Percentiles rank a stretch among this genome's conserved stretches.
These are phyloP conservation scores for Sporothrix brasiliensis DNA, from an alignment of 2,329 filamentous ascomycete genomes.

Conservation along the genomic window DNA sequence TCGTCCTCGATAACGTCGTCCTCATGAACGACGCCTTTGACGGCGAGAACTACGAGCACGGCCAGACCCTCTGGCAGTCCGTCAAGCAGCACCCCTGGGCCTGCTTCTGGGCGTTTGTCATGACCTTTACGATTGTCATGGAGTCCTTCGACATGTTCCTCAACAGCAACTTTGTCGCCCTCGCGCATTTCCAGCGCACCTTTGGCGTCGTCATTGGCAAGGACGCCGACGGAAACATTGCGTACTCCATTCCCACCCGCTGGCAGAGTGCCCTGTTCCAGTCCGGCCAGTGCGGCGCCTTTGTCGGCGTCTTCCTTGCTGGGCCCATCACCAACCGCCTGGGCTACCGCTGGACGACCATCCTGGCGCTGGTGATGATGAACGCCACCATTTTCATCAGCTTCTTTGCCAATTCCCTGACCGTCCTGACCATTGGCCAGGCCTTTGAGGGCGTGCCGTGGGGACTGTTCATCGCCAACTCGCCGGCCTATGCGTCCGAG, in stretches of 20 bases:
- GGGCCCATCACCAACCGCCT: slow-evolving; percentile 61
- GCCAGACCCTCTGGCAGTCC: slow-evolving; percentile 43
- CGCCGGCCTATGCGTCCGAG: slow-evolving; percentile 64
- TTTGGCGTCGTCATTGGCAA: slow-evolving; percentile 50
- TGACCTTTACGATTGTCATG: slow-evolving; percentile 56
- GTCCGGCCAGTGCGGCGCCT: slow-evolving; percentile 60
- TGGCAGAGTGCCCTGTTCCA: slow-evolving; percentile 63
- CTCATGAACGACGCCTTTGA: slow-evolving; percentile 54
- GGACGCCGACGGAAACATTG: slow-evolving; percentile 13
- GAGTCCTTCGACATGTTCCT: slow-evolving; percentile 66
- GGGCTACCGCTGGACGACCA: slow-evolving; percentile 62
- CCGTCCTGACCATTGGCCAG: slow-evolving; percentile 48
- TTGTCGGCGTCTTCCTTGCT: slow-evolving; percentile 62
- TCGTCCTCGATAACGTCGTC: slow-evolving; percentile 51
- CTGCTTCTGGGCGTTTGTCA: slow-evolving; percentile 46
- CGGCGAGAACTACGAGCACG: slow-evolving; percentile 52
- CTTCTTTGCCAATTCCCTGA: slow-evolving; percentile 55
- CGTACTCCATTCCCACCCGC: slow-evolving; percentile 50
- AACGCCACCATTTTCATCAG: slow-evolving; percentile 61
- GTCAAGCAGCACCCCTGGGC: slow-evolving; percentile 44
- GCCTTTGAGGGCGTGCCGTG: slow-evolving; percentile 64
- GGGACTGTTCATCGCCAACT: slow-evolving; percentile 68
- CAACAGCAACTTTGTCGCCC: slow-evolving; percentile 61
- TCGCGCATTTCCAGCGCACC: slow-evolving; percentile 49
- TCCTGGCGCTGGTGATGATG: slow-evolving; percentile 57